phyloP scores from a whole-genome alignment of 2,329 filamentous ascomycete species.

The Ophiostoma ips region DNA sequence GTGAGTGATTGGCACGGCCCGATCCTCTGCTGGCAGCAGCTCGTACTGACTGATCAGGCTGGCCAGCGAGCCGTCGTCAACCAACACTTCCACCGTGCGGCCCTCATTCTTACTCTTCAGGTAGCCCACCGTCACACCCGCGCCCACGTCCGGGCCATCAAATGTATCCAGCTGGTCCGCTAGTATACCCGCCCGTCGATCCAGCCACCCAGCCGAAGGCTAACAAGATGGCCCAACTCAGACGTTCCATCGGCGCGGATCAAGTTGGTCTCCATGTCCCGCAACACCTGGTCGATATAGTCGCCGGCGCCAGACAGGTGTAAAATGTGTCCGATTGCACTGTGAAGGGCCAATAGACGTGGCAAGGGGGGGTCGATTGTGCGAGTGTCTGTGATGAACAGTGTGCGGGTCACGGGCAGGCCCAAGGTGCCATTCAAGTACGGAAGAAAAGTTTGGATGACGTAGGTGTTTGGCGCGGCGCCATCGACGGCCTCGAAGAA shows the following conservation, averaged over 20 bases:
- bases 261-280: background rate
- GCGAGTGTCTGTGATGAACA: background rate
- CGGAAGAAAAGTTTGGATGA: slow-evolving; percentile 15
- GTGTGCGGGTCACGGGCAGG: slow-evolving; percentile 2
- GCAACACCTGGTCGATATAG: slow-evolving; percentile 3
- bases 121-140: no score
- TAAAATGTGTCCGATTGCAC: slow-evolving; percentile 5
- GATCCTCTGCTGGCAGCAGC: no score
- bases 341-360: slow-evolving; percentile 4
- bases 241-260: slow-evolving; percentile 2
- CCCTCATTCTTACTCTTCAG: no score
- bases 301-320: slow-evolving; percentile 4
- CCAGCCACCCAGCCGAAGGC: background rate
- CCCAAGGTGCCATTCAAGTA: background rate
- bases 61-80: no score
- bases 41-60: no score
- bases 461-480: slow-evolving; percentile 17
- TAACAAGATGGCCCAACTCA: background rate
- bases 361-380: slow-evolving; percentile 6
- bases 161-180: no score
- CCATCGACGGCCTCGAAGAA: slow-evolving; percentile 18
- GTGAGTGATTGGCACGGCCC: no score
- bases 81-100: no score
- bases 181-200: no score
- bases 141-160: no score